Evolutionary conservation across 345 rosid genomes (phyloP).

Genomic region (Lagerstroemia speciosa): DNA sequence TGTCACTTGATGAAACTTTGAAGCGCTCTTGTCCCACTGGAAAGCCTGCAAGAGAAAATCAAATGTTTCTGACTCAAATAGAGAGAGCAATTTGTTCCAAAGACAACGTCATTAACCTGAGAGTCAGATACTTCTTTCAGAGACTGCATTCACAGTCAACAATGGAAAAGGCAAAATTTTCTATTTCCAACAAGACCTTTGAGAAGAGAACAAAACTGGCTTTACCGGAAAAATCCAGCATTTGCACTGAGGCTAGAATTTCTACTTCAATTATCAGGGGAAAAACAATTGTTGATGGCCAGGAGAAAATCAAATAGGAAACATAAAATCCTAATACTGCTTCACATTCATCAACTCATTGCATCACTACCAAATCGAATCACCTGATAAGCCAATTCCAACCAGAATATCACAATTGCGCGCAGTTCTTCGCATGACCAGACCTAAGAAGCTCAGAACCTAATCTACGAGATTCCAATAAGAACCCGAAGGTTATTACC

Average conservation of each 20-base stretch:
- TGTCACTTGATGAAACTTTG: slow-evolving; percentile 41
- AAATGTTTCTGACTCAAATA: neutral
- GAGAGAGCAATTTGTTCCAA: neutral
- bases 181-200: neutral
- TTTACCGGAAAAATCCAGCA: neutral
- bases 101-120: neutral
- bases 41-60: slow-evolving; percentile 36
- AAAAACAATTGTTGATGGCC: neutral
- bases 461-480: slow-evolving; percentile 7
- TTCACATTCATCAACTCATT: neutral
- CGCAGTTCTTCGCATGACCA: neutral
- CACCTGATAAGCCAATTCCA: neutral
- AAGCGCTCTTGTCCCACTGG: slow-evolving; percentile 33
- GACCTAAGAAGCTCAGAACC: neutral
- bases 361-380: neutral
- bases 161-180: neutral
- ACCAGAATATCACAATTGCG: neutral
- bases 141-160: neutral
- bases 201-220: neutral
- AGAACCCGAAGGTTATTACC: slow-evolving; percentile 27
- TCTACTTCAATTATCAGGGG: neutral
- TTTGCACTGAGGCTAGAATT: neutral
- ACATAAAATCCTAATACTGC: neutral
- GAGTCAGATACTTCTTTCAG: too few relatives aligned
- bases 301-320: neutral